Base-by-base conservation (phyloP, 2,329 filamentous ascomycete genomes). In the Podosphaera fusca region DNA sequence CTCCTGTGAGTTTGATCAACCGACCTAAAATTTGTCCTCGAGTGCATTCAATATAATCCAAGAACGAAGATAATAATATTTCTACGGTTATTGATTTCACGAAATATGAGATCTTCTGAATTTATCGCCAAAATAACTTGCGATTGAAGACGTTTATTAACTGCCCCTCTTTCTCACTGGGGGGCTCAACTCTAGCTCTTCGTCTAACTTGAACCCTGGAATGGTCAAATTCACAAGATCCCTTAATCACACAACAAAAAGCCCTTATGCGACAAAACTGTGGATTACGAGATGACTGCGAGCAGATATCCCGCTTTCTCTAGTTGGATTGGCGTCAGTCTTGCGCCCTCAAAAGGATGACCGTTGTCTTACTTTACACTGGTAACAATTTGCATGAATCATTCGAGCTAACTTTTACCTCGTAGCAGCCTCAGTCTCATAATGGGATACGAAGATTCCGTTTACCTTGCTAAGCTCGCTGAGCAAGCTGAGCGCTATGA, bases 401-500 rank as follows among this genome's bases (percentile, higher is more conserved):
- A 42, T 12, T 7, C 38, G 10, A 12, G 38, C 38, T 42, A 42
- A 42, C 38, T 42, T 42, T 7, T 12, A 42, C n/a, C 10, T 6
- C 9, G n/a, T 42, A 42, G 38, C 10, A 42, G 38, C 38, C 9
- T 12, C 10, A 7, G 9, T 42, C 38, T 12, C 6, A 42, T 12
- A 12, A 42, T 42, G 38, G 38, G 38, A 42, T 42, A 42, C 38
- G 38, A 42, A 42, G 38, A 42, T 42, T 42, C 38, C 38, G 38
- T 42, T 42, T 42, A 42, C 81, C 87, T 96, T 74, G 92, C 92
- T 74, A 84, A 92, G 78, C 88, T 98, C 72, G 96, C 92, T 80
- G 92, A 96, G 86, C 92, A 98, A 83, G 92, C 92, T 72, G 92
- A 96, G 81, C 90, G 56, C 29, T 57, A 57, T 49, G 56, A 98